Base-by-base conservation (phyloP, 306 rosid species). In the Vachellia collinsii region DNA sequence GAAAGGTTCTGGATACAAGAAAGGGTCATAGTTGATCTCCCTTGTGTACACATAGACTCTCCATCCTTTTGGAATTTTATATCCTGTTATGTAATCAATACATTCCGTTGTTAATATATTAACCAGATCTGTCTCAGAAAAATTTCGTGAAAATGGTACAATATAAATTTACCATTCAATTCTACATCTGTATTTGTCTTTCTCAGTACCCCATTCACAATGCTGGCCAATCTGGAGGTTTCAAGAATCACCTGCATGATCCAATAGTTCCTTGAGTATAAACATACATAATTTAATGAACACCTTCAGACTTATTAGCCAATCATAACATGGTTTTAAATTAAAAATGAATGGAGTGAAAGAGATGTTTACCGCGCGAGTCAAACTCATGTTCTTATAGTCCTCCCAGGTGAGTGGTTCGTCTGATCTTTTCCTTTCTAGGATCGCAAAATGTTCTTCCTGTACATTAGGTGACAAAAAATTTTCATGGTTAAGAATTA, bases 61-160 rank as follows among this genome's bases (percentile, higher is more conserved):
- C 98, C 98, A 93, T 74, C 93, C 98, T 71, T 93, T 74, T 23
- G 97, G 97, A 85, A 93, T 87, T 51, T 81, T 19, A 63, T 84
- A 89, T 13, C 97, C 97, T 93, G 88, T 62, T 64, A 70, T 65
- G 36, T 63, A 65, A 25, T 25, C 36, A 72, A 17, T 70, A 53
- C 37, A 23, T 54, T 54, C 47, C 43, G 19, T 66, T 38, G 44
- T 82, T 76, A 83, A 58, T 54, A 17, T 72, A 14, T 29, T 25
- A 23, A 25, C 67, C 67, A 61, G 67, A 25, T 2, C 41, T 29
- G 29, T 25, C 41, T 29, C 41, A 62, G 19, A 25, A 62, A 62
- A 62, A 6, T 29, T 8, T 62, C 37, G 0, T 61, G 66, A 25
- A 61, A 25, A 61, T 10, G 0, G 25, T 29, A 77, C 80, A 87